Percentiles rank a stretch among this genome's conserved stretches.
Conservation (phyloP, 148 eudicot genomes). For the Persicaria maculosa region DNA sequence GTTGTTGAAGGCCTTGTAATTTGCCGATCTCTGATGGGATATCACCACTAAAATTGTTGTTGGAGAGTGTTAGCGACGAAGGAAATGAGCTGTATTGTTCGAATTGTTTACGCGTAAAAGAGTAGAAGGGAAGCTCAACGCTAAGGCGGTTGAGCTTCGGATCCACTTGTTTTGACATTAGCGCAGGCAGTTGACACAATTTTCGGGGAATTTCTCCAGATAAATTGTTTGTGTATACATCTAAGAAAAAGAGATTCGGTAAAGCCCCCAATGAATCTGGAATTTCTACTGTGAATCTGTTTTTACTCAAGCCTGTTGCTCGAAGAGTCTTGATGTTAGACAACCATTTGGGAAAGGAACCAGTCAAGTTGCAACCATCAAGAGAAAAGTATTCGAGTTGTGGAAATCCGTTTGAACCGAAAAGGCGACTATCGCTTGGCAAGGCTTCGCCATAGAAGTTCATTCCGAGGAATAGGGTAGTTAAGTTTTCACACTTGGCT, state of each 20-base stretch:
- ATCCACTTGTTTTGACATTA: constrained; percentile 23
- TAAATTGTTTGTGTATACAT: constrained; percentile 49
- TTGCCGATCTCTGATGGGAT: constrained; percentile 59
- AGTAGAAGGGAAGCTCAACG: constrained; percentile 53
- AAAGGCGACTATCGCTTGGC: constrained; percentile 32
- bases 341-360: constrained; percentile 64
- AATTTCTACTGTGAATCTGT: constrained; percentile 45
- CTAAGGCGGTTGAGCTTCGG: constrained; percentile 24
- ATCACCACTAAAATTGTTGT: constrained; percentile 52
- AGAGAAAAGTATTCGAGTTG: constrained; percentile 60
- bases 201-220: constrained; percentile 45
- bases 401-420: constrained; percentile 36
- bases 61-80: constrained; percentile 38
- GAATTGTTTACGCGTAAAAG: not conserved
- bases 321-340: constrained; percentile 43
- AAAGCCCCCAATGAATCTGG: constrained; percentile 63
- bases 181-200: constrained; percentile 33
- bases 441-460: constrained; percentile 53
- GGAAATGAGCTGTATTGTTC: constrained; percentile 38
- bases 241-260: constrained; percentile 62
- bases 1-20: constrained; percentile 43
- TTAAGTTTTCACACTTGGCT: constrained; percentile 49
- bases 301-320: constrained; percentile 55
- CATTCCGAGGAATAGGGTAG: constrained; percentile 45
- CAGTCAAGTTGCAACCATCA: constrained; percentile 61